Base-by-base conservation (phyloP, 176 grass and related monocot genomes). In the Oryza glumipatula region DNA sequence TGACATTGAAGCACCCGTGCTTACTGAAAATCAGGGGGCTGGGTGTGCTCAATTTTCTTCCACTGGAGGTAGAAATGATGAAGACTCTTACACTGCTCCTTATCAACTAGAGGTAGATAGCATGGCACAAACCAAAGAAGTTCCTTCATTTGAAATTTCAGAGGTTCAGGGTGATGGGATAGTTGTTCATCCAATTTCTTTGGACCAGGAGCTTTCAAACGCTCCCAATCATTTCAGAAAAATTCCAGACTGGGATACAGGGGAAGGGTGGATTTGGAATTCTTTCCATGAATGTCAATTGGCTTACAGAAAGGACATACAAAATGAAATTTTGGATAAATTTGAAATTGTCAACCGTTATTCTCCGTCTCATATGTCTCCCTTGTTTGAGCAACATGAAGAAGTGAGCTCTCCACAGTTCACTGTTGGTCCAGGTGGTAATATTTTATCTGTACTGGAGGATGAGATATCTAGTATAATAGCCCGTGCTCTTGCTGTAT, bases 381-480 rank as follows among this genome's bases (percentile, higher is more conserved):
- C 90, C 72, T 69, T 92, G 48, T 82, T 85, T 74, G 82, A 82
- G 26, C 86, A 86, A 74, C 82, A 87, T 76, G 81, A 92, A 7
- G 89, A 95, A 61, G 72, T 26, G 43, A 54, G 68, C 46, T 70
- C 52, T 64, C 75, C 88, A 54, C 87, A 90, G 49, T 99, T 96
- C 39, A 72, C 84, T 28, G 76, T 92, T 80, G 88, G 93, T 72
- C 88, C 86, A 21, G 68, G 92, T 82, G 85, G 89, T 56, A 94
- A 89, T 81, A 70, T 96, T 87, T 30, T 96, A 60, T 94, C 87
- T 47, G 72, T 88, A 75, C 74, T 85, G 11, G 91, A 99, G 84
- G 88, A 94, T 86, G 94, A 96, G 84, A 86, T 99, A 92, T 99
- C 94, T 65, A 96, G 96, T 70, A 99, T 94, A 88, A 99, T 99